phyloP scores from a whole-genome alignment of 441 rosid genomes.

The Euphorbia schlechtendalii region DNA sequence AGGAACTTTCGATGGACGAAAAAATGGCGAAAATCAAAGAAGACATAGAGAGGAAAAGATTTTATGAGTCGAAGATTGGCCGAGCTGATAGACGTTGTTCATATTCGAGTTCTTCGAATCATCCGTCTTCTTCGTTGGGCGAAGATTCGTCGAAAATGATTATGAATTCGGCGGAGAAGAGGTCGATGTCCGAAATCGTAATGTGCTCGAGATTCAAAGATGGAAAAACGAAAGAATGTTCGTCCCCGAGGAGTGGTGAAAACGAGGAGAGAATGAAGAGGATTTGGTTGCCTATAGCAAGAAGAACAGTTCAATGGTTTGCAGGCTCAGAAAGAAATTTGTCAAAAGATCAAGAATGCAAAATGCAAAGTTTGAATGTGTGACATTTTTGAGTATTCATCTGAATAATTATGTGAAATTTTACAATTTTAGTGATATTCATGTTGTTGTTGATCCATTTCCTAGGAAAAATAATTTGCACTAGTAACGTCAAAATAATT shows the following conservation, averaged over 20 bases:
- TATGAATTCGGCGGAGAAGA: constrained; percentile 16
- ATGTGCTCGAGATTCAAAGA: constrained; percentile 30
- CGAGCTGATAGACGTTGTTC: constrained; percentile 16
- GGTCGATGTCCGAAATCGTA: constrained; percentile 46
- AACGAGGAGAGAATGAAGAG: constrained; percentile 31
- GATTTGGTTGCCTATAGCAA: constrained; percentile 46
- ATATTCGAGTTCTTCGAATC: constrained; percentile 8
- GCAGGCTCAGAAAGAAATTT: constrained; percentile 27
- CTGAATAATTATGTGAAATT: background rate
- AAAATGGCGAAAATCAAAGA: constrained; percentile 27
- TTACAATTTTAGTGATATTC: background rate
- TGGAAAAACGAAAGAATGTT: constrained; percentile 15
- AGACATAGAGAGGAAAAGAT: constrained; percentile 26
- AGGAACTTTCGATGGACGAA: background rate
- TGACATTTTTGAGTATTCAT: constrained; percentile 4
- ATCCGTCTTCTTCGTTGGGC: background rate
- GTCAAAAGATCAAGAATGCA: constrained; percentile 7
- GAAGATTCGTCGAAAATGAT: constrained; percentile 19
- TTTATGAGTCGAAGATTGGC: constrained; percentile 19
- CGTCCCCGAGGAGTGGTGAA: too few relatives aligned
- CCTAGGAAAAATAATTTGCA: background rate
- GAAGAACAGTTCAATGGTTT: constrained; percentile 44
- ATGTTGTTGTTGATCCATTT: background rate
- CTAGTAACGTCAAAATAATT: too few relatives aligned
- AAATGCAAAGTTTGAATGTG: constrained; percentile 13